Evolutionary conservation across 2,329 filamentous ascomycete genomes (phyloP).

Genomic region (Dothidotthia symphoricarpi): DNA sequence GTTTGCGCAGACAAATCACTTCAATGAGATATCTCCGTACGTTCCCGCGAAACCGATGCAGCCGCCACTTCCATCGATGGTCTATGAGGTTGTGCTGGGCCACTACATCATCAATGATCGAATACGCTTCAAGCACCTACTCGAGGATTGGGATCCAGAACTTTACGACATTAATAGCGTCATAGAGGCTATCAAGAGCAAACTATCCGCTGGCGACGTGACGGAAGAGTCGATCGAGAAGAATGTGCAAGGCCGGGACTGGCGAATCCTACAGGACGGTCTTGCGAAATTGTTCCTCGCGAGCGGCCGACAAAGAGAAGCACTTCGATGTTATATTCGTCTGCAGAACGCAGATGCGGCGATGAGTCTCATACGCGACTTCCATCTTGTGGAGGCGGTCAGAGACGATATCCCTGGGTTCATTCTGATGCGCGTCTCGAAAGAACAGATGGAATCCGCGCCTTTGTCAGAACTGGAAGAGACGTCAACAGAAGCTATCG

Average conservation of each 20-base stretch:
- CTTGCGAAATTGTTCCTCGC: slow-evolving; percentile 82
- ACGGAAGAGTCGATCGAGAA: slow-evolving; percentile 73
- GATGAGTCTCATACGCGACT: slow-evolving; percentile 80
- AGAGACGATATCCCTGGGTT: slow-evolving; percentile 87
- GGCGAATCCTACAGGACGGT: slow-evolving; percentile 83
- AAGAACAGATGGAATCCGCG: slow-evolving; percentile 65
- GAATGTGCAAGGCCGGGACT: slow-evolving; percentile 72
- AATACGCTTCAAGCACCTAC: slow-evolving; percentile 69
- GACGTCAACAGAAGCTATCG: slow-evolving; percentile 77
- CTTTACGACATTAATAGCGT: slow-evolving; percentile 78
- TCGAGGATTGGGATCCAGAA: slow-evolving; percentile 81
- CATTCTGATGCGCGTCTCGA: slow-evolving; percentile 79
- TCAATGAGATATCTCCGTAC: slow-evolving; percentile 83
- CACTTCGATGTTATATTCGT: slow-evolving; percentile 82
- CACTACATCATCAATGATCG: slow-evolving; percentile 84
- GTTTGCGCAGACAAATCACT: slow-evolving; percentile 80
- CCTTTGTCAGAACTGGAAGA: slow-evolving; percentile 70
- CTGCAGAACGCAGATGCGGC: slow-evolving; percentile 89
- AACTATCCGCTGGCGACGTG: slow-evolving; percentile 73
- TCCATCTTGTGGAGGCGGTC: slow-evolving; percentile 85
- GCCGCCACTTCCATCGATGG: slow-evolving; percentile 73
- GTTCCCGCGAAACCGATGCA: slow-evolving; percentile 76
- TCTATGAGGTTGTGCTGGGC: slow-evolving; percentile 85
- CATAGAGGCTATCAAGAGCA: slow-evolving; percentile 75
- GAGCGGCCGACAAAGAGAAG: slow-evolving; percentile 76